Conservation (phyloP, 2,329 filamentous ascomycete species). For the Saccharata proteae region DNA sequence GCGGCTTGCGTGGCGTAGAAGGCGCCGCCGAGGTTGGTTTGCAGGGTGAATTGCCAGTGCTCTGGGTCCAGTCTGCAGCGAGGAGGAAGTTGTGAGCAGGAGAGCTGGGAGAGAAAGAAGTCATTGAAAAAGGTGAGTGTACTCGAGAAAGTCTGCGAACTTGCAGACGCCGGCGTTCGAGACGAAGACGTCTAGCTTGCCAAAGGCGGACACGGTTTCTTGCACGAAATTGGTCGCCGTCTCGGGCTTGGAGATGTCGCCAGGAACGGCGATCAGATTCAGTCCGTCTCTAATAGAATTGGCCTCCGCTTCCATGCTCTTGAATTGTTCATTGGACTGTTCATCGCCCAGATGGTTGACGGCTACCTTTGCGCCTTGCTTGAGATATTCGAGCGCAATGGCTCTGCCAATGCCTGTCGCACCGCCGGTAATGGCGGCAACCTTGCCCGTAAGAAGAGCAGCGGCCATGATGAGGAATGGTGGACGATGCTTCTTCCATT, state of each 20-base stretch:
- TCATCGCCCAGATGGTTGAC: slow-evolving; percentile 63
- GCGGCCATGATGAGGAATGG: slow-evolving; percentile 14
- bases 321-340: slow-evolving; percentile 35
- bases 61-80: slow-evolving; percentile 47
- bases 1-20: slow-evolving; percentile 81
- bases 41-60: slow-evolving; percentile 59
- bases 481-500: no score
- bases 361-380: slow-evolving; percentile 65
- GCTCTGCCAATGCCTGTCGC: slow-evolving; percentile 79
- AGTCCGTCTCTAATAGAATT: slow-evolving; percentile 5
- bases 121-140: slow-evolving; percentile 13
- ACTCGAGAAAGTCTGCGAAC: slow-evolving; percentile 77
- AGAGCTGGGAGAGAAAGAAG: slow-evolving; percentile 1
- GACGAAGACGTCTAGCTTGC: slow-evolving; percentile 55
- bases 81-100: not conserved
- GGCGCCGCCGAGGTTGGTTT: slow-evolving; percentile 76
- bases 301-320: slow-evolving; percentile 35
- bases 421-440: slow-evolving; percentile 76
- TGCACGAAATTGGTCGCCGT: slow-evolving; percentile 58
- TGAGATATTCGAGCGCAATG: slow-evolving; percentile 67
- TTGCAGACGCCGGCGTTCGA: slow-evolving; percentile 82
- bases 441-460: slow-evolving; percentile 57
- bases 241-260: slow-evolving; percentile 64
- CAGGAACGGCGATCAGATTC: slow-evolving; percentile 52
- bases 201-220: slow-evolving; percentile 50